These are phyloP conservation scores for Candida lessepsii DNA, from an alignment of 805 yeast species.

Conservation along the genomic window DNA sequence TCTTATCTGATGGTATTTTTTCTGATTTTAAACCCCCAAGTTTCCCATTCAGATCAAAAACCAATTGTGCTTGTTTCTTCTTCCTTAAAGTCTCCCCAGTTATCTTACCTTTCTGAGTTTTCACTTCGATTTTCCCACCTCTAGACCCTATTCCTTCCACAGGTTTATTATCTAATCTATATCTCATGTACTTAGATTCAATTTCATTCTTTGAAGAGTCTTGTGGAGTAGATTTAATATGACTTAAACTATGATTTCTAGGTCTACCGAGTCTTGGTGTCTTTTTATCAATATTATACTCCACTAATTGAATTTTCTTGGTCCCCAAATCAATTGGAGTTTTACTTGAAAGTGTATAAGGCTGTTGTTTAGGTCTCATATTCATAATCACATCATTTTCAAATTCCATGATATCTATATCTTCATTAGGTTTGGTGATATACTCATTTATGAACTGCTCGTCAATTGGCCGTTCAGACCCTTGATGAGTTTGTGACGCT, in stretches of 20 bases:
- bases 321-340: not conserved
- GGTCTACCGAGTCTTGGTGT: slow-evolving; percentile 38
- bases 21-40: not conserved
- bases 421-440: slow-evolving; percentile 1
- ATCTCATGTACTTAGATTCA: slow-evolving; percentile 30
- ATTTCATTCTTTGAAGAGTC: slow-evolving; percentile 23
- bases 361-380: not conserved
- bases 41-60: slow-evolving; percentile 12
- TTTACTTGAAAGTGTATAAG: slow-evolving; percentile 2
- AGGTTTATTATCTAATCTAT: slow-evolving; percentile 34
- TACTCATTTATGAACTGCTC: slow-evolving; percentile 2
- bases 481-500: too few species aligned
- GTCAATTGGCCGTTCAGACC: not conserved
- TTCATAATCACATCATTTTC: not conserved
- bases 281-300: slow-evolving; percentile 31
- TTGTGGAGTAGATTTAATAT: slow-evolving; percentile 19
- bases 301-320: slow-evolving; percentile 22
- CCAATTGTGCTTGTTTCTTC: slow-evolving; percentile 19
- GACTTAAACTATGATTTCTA: slow-evolving; percentile 24
- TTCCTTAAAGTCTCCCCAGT: slow-evolving; percentile 22
- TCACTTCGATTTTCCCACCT: slow-evolving; percentile 26
- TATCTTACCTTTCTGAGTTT: slow-evolving; percentile 25
- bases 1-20: too few species aligned
- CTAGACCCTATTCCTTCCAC: slow-evolving; percentile 41
- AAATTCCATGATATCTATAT: slow-evolving; percentile 3